Evolutionary conservation across 1,284 basidiomycete species (phyloP), one percentile per base, ranked within the genome.

Genomic region (Phellinidium pouzarii): DNA sequence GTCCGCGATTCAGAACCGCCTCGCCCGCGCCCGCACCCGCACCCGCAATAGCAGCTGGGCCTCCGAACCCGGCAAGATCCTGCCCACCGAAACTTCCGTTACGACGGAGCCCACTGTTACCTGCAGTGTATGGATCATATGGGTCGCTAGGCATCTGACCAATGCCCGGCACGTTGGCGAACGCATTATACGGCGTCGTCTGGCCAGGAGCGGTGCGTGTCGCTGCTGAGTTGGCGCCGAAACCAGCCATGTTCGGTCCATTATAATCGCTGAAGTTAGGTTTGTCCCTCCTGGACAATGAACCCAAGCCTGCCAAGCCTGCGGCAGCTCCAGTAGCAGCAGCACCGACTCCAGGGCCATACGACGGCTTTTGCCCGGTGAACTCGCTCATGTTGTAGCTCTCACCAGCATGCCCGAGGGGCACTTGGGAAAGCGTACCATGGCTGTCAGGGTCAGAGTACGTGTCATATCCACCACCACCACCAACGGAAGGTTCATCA

Each of bases 371-470:
- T 4, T 40, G 27, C 11, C 46, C 47, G 26, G 60, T 57, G 55
- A 80, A 69, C 59, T 83, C 79, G 27, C 67, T 68, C 77, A 81
- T 77, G 37, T 70, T 68, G 59, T 80, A 82, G 22, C 67, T 62
- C 50, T 67, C 68, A 57, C 64, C 71, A 67, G 57, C 49, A 69
- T 48, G 50, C 0, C 50, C 38, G 56, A 76, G 58, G 0, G 84
- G 74, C 0, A 76, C 74, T 60, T 83, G 77, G 6, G 64, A 69
- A 59, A 71, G 81, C 3, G 82, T 83, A 26, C 52, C 52, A 54
- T 86, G 84, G 36, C 73, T 75, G 17, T 52, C 54, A 20, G 74
- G 73, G 49, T 83, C 82, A 0, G 82, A 83, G 61, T 77, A 81
- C 9, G 70, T 73, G 14, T 60, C 57, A 19, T 60, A 61, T 38